Conservation (phyloP, 2,329 filamentous ascomycete genomes). For the Botrytis fabae region DNA sequence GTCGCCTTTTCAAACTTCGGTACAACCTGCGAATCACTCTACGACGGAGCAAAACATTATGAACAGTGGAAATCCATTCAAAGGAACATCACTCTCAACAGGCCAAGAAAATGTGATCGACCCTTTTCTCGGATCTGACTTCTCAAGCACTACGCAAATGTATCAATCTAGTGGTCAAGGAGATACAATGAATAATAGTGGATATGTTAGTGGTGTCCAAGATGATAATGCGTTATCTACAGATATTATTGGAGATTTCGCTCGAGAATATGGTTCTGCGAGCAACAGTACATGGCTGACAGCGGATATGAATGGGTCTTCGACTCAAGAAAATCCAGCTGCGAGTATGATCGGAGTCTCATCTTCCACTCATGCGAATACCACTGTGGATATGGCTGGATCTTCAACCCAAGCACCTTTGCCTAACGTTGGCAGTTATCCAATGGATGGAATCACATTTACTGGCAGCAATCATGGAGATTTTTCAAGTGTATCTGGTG, state of each 20-base stretch:
- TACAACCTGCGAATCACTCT: background rate
- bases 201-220: background rate
- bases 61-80: background rate
- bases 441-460: background rate
- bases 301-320: background rate
- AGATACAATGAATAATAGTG: background rate
- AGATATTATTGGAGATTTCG: background rate
- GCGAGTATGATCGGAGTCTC: background rate
- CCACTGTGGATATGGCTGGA: background rate
- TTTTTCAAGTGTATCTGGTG: background rate
- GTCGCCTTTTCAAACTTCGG: background rate
- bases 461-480: background rate
- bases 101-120: background rate
- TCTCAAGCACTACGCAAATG: background rate
- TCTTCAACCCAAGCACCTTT: background rate
- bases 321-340: background rate
- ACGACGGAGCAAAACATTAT: background rate
- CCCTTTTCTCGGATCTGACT: background rate
- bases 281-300: background rate
- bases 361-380: background rate
- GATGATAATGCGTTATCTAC: background rate
- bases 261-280: background rate
- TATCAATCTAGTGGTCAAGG: background rate
- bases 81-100: background rate
- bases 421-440: background rate